Evolutionary conservation across 805 yeast species (phyloP), one percentile per base, ranked within the genome.

Genomic region (Saturnispora silvae): DNA sequence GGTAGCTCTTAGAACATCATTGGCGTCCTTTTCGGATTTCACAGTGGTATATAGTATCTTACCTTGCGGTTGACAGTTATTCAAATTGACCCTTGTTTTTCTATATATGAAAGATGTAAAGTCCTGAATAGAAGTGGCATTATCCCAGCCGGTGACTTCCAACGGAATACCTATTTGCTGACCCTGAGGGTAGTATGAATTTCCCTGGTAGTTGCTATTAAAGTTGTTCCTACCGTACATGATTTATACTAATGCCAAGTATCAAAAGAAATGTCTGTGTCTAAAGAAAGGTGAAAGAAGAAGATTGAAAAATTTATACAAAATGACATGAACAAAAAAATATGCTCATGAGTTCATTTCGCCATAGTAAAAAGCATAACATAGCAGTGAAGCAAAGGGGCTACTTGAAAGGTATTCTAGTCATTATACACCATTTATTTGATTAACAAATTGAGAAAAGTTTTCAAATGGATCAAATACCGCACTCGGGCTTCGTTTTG

Each of bases 71-170:
- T 76, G 76, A 9, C 75, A 63, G 51, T 79, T 71, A 35, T 58
- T 55, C 10, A 87, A 63, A 1, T 65, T 58, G 15, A 82, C 64
- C 36, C 69, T 64, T 13, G 82, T 61, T 51, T 81, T 83, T 45
- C 94, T 67, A 34, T 76, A 70, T 13, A 86, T 57, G 55, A 86
- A 87, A 27, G 66, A 63, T 8, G 81, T 64, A 41, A 85, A 64
- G 41, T 85, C 94, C 15, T 69, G 75, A 42, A 68, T 65, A n/a
- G n/a, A n/a, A 2, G 80, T 55, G 1, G 86, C 94, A 42, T 84
- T 82, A 42, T 80, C 77, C 96, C 96, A 86, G 31, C 86, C 84
- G 27, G 67, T 60, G 9, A 85, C 67, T 45, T 81, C 84, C 9
- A 85, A 68, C 3, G 68, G 63, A 4, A 72, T 63, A 14, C 25